Evolutionary conservation across 2,329 filamentous ascomycete genomes (phyloP), one percentile per base, ranked within the genome.

Genomic region (Curvularia sp.): DNA sequence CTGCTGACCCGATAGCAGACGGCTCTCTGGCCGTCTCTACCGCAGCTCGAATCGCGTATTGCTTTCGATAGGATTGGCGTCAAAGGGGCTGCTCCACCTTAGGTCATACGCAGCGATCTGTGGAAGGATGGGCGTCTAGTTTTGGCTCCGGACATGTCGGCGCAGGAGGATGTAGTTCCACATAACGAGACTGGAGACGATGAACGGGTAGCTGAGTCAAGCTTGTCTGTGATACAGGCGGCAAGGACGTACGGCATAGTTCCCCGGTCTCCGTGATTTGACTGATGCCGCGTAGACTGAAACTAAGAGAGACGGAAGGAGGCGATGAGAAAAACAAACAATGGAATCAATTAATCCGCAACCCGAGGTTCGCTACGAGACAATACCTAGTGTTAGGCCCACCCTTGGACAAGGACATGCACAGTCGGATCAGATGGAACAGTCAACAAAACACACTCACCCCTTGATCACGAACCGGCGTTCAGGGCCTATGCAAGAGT

Each of bases 401-500:
- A 28, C 15, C 47, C 47, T 48, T 39, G 47, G 34, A 49, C 34
- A n/a, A 10, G 9, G 18, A 55, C 23, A 21, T 25, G n/a, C 18
- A 41, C 41, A 45, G 43, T 39, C 30, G 39, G n/a, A 12, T 18
- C 8, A 15, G 43, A 3, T 3, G 46, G 50, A 46, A 23, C 36
- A 27, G 28, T 25, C n/a, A 8, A 25, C 19, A 13, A 13, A n/a
- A 25, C 52, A 49, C 25, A 19, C 25, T 10, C 28, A 42, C 27
- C 36, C 36, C 38, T 36, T 23, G 38, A 15, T 8, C 30, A 10
- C 36, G 32, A 36, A 43, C 10, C 46, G 19, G 21, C 13, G n/a
- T 25, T 15, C 36, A 36, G 38, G 43, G 27, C 47, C 50, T 32
- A 42, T 52, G 18, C n/a, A 21, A 41, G 41, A 43, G 43, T 53